A percentile compares a stretch with the other conserved stretches of the same genome.
These are phyloP conservation scores for Sporothrix brasiliensis DNA, from an alignment of 2,329 filamentous ascomycete genomes.

Conservation along the genomic window DNA sequence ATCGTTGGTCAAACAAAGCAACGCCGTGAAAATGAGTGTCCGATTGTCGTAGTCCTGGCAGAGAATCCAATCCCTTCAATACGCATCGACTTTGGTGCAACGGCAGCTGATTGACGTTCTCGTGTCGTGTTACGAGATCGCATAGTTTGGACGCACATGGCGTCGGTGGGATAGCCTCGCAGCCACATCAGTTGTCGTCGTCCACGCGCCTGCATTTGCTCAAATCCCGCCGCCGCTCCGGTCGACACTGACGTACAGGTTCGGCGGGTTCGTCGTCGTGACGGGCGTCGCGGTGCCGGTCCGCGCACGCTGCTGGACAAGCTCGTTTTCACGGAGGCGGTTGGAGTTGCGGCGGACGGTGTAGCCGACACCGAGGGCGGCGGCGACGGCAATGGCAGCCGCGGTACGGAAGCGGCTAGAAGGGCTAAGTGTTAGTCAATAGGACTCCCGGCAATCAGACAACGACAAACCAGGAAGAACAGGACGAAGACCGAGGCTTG, in stretches of 20 bases:
- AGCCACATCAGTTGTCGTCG: not conserved
- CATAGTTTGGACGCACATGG: not conserved
- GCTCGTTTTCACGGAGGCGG: conserved; percentile 49
- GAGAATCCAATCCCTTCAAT: too few species aligned
- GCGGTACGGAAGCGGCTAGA: conserved; percentile 47
- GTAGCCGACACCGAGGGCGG: conserved; percentile 40
- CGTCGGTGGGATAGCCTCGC: not conserved
- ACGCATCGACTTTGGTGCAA: too few species aligned
- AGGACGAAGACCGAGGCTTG: not conserved
- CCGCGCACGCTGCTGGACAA: conserved; percentile 46
- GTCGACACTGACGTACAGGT: conserved; percentile 56
- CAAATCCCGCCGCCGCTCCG: conserved; percentile 54
- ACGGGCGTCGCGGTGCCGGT: not conserved
- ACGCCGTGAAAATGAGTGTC: not conserved
- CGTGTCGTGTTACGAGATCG: conserved; percentile 2
- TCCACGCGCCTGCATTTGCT: not conserved
- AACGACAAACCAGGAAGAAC: not conserved
- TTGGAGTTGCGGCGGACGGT: conserved; percentile 45
- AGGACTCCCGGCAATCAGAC: not conserved
- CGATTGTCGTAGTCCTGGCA: not conserved
- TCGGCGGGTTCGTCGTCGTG: conserved; percentile 36
- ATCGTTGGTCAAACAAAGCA: too few species aligned
- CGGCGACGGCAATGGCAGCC: conserved; percentile 42
- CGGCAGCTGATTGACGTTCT: not conserved
- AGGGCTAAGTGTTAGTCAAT: not conserved